These are phyloP conservation scores for Castanea mollissima DNA, from an alignment of 306 rosid genomes.

Conservation along the genomic window DNA sequence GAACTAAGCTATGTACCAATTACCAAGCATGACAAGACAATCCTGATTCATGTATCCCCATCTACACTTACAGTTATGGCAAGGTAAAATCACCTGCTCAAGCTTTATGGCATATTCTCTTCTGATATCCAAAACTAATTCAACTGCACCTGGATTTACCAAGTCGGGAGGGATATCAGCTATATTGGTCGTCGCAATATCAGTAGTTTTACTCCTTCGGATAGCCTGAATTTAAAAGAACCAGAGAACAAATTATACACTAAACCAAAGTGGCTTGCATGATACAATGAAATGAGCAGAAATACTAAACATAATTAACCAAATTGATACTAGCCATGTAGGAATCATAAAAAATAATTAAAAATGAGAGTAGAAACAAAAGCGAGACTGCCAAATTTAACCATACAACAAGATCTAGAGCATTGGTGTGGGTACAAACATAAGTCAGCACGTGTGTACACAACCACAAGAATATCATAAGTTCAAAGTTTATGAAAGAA, in stretches of 20 bases:
- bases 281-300: constrained; percentile 5
- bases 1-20: constrained; percentile 14
- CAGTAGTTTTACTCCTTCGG: constrained; percentile 46
- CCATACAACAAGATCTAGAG: not conserved
- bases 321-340: constrained; percentile 1
- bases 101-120: constrained; percentile 79
- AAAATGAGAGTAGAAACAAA: not conserved
- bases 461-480: not conserved
- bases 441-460: not conserved
- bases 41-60: constrained; percentile 5
- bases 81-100: constrained; percentile 60
- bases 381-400: constrained; percentile 5
- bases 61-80: constrained; percentile 1
- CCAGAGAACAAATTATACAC: constrained; percentile 12
- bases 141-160: constrained; percentile 72
- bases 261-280: constrained; percentile 8
- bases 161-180: constrained; percentile 72
- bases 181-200: constrained; percentile 34
- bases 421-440: not conserved
- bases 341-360: not conserved
- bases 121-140: constrained; percentile 72
- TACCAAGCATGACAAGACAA: constrained; percentile 7
- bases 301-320: not conserved
- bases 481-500: not conserved
- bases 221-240: constrained; percentile 52